Evolutionary conservation across 2,329 filamentous ascomycete species (phyloP), one percentile per base, ranked within the genome.

Genomic region (Colletotrichum simmondsii): DNA sequence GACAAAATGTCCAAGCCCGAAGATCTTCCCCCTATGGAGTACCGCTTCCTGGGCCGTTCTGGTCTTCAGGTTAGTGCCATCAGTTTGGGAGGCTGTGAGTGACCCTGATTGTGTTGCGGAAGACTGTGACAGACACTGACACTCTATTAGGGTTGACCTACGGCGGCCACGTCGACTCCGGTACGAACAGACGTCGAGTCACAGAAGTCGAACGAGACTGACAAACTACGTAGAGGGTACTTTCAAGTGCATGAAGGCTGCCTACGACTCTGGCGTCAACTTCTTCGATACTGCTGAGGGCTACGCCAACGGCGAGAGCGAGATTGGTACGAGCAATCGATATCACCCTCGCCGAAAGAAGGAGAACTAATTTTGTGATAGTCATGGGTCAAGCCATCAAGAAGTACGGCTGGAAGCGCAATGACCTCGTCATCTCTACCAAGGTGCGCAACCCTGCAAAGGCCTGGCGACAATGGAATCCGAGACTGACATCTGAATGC

Each of bases 11-110:
- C 80, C 12, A 83, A 83, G 75, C 85, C 85, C 59, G 82, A 84
- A 65, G 84, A 83, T 75, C 79, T 83, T 64, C 85, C 83, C 65
- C 83, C 81, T 66, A 94, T 94, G 92, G 86, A 92, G 78, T 94
- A 94, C 82, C 91, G 92, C 76, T 91, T 90, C 82, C 87, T 94
- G 8, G 93, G 93, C 78, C 89, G 88, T 52, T 92, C 92, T 19
- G 93, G 93, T 66, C 87, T 95, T 22, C 91, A 94, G 80, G 92
- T 95, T 42, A 95, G 92, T 32, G 88, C 91, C 58, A 92, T 95
- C 74, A 92, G 91, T 2, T 86, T 95, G 3, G 93, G 91, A 71
- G 90, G 91, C 76, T 92, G 91, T 75, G 56, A 71, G 74, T 73
- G 53, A 22, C 35, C 30, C 14, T 19, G 10, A 32, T 30, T 28